Base-by-base conservation (phyloP, 176 grass and related monocot genomes). In the Themeda triandra region DNA sequence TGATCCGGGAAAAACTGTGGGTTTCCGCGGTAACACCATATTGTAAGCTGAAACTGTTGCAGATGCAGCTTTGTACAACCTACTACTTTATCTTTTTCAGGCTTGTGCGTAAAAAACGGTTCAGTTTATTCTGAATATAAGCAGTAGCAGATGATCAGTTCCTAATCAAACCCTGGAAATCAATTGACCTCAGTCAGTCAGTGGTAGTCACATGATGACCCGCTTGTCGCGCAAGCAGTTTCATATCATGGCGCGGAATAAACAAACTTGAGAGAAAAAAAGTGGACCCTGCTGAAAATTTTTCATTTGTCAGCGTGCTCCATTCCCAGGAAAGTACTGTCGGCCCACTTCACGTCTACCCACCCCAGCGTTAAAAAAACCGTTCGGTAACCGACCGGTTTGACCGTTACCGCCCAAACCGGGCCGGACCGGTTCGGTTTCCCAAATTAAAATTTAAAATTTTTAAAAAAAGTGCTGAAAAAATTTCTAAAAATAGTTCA, bases 221-320 rank as follows among this genome's bases (percentile, higher is more conserved):
- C 58, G 12, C 1, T 18, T 19, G 67, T 70, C 36, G 21, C 36
- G 21, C 35, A n/a, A 58, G 17, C 15, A n/a, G 21, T 40, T 71
- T 7, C 39, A 45, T 45, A 46, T 73, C 13, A 46, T 28, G 25
- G 14, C 14, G 18, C 72, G 2, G 72, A 53, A 23, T 46, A 45
- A 11, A 45, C 12, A 66, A 46, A 19, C 39, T 25, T 73, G 42
- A 73, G 45, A 80, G 51, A 84, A 73, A 33, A 36, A 39, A 8
- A 39, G 68, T 79, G 75, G 53, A 23, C 56, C 74, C 75, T 83
- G 70, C 48, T 17, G 35, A 88, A 73, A n/a, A 1, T 1, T 58
- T 58, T 58, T n/a, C 21, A 58, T n/a, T 79, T 84, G 35, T 68
- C 23, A 10, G 60, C 28, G 29, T 24, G 69, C 60, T 37, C 62